Percentiles rank a stretch among this genome's conserved stretches.
Conservation (phyloP, 1,284 basidiomycete species). For the Amylostereum areolatum region DNA sequence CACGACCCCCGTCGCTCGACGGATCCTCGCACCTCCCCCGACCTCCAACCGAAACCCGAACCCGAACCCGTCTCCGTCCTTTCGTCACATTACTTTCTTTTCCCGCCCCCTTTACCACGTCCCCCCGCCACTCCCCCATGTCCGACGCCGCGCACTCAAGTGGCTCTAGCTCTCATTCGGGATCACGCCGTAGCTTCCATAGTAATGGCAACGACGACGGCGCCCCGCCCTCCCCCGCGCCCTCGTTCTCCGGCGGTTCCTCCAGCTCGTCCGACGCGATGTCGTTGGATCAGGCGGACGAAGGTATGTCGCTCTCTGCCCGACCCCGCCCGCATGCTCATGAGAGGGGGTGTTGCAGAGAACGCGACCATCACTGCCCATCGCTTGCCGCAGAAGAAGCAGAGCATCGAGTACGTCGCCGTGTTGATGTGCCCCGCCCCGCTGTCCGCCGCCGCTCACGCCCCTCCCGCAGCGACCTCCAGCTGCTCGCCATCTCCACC, state of each 20-base stretch:
- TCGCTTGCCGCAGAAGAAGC: slow-evolving; percentile 40
- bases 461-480: slow-evolving; percentile 49
- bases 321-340: slow-evolving; percentile 13
- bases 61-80: slow-evolving; percentile 11
- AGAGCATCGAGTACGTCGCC: slow-evolving; percentile 42
- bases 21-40: slow-evolving; percentile 36
- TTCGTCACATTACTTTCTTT: slow-evolving; percentile 33
- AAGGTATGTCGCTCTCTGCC: slow-evolving; percentile 38
- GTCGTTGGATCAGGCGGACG: slow-evolving; percentile 49
- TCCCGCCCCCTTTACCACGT: slow-evolving; percentile 28
- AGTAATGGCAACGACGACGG: slow-evolving; percentile 22
- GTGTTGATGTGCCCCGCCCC: no score
- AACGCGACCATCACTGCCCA: slow-evolving; percentile 61
- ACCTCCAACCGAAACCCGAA: slow-evolving; percentile 10
- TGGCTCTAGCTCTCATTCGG: slow-evolving; percentile 29
- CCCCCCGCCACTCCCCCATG: no score
- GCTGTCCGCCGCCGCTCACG: no score
- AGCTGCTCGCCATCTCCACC: slow-evolving; percentile 69
- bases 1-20: slow-evolving; percentile 43
- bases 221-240: slow-evolving; percentile 33
- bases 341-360: slow-evolving; percentile 35
- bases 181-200: slow-evolving; percentile 23
- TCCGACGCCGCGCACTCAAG: slow-evolving; percentile 23
- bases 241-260: slow-evolving; percentile 29
- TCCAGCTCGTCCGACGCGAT: slow-evolving; percentile 49